Conservation (phyloP, 345 rosid species). For the Balakata baccata region DNA sequence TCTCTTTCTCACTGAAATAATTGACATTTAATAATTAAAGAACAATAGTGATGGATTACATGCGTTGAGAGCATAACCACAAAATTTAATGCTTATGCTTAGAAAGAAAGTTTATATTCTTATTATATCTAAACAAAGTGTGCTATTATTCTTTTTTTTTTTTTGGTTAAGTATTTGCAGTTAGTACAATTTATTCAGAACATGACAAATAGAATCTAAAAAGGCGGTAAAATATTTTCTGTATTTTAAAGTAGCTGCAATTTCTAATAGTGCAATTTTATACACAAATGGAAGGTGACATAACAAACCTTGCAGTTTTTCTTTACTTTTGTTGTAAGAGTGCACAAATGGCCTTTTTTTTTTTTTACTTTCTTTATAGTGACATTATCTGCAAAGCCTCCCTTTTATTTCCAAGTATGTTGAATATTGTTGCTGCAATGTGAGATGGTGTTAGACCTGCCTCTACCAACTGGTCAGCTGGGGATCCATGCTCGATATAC, state of each 20-base stretch:
- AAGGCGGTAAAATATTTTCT: too few species aligned
- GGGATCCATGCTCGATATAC: slow-evolving; percentile 86
- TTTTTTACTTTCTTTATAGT: slow-evolving; percentile 3
- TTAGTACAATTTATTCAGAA: too few species aligned
- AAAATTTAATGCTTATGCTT: too few species aligned
- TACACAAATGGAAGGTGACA: neutral
- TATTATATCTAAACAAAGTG: neutral
- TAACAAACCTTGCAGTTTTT: neutral
- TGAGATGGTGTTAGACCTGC: slow-evolving; percentile 90
- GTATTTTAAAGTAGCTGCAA: too few species aligned
- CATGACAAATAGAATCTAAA: too few species aligned
- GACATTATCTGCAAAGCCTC: slow-evolving; percentile 62
- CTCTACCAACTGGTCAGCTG: slow-evolving; percentile 56
- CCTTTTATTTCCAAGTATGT: slow-evolving; percentile 54
- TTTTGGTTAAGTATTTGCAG: too few species aligned
- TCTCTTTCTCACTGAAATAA: too few species aligned
- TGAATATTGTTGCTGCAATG: slow-evolving; percentile 79
- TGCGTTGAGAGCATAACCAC: too few species aligned
- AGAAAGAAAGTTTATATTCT: neutral
- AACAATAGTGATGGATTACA: too few species aligned
- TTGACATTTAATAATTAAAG: too few species aligned
- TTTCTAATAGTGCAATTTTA: neutral
- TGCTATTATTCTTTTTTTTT: neutral
- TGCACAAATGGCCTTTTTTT: neutral
- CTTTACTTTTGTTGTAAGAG: slow-evolving; percentile 15